Conservation (phyloP, 805 yeast genomes). For the Starmerella floricola region DNA sequence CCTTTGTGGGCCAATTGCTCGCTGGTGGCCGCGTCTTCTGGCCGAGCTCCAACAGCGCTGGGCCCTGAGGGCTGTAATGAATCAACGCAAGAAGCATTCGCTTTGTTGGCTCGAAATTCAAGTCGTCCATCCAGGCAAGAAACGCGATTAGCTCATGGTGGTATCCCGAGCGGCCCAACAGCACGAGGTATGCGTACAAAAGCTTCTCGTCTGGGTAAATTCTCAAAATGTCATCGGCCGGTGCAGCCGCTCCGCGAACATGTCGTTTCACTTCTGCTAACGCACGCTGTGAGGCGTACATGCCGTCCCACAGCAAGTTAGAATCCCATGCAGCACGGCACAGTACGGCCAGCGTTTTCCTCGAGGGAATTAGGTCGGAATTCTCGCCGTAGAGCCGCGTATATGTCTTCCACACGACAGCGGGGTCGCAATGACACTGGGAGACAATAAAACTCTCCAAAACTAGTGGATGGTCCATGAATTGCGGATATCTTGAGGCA, state of each 20-base stretch:
- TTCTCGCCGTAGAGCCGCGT: not conserved
- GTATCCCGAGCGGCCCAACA: conserved; percentile 39
- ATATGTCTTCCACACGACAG: conserved; percentile 30
- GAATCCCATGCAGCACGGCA: conserved; percentile 36
- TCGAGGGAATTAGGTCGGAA: conserved; percentile 24
- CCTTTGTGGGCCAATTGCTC: conserved; percentile 25
- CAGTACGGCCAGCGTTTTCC: conserved; percentile 33
- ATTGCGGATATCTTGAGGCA: not conserved
- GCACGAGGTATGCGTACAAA: conserved; percentile 42
- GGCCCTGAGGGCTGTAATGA: conserved; percentile 25
- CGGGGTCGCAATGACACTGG: conserved; percentile 12
- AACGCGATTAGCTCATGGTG: conserved; percentile 39
- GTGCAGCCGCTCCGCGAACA: conserved; percentile 31
- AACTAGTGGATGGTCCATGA: conserved; percentile 8
- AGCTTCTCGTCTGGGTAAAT: conserved; percentile 38
- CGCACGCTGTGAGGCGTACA: conserved; percentile 49
- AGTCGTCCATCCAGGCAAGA: conserved; percentile 43
- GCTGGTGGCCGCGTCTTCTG: conserved; percentile 18
- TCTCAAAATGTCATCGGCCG: conserved; percentile 24
- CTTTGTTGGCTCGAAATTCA: conserved; percentile 35
- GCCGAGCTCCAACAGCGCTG: conserved; percentile 23
- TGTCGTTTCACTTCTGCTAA: conserved; percentile 41
- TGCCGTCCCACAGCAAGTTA: conserved; percentile 36
- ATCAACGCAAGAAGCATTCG: conserved; percentile 34
- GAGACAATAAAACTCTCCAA: conserved; percentile 29